These are phyloP conservation scores for Groenewaldozyma auringiensis DNA, from an alignment of 1,139 yeast genomes.

Conservation along the genomic window DNA sequence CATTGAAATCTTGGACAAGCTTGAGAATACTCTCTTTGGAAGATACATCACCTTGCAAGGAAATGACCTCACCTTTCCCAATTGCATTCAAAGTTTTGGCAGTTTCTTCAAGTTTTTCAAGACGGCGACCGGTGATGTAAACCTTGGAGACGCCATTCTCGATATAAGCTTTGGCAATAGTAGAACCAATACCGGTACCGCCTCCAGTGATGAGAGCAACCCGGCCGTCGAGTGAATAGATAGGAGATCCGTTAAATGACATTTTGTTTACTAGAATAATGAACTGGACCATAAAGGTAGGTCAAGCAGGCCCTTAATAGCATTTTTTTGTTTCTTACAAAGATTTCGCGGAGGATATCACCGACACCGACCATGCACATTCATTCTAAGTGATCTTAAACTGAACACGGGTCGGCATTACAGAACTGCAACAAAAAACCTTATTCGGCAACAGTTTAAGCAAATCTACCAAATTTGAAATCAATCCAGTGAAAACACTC, in stretches of 20 bases:
- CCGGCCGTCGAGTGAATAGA: constrained; percentile 13
- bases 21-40: constrained; percentile 12
- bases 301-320: not conserved
- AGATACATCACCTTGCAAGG: constrained; percentile 13
- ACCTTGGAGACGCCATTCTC: constrained; percentile 13
- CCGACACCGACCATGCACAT: not conserved
- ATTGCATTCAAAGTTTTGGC: constrained; percentile 11
- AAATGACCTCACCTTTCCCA: constrained; percentile 12
- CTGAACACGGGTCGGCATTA: no score
- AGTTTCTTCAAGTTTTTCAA: constrained; percentile 13
- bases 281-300: not conserved
- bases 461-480: not conserved
- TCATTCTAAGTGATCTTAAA: no score
- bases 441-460: not conserved
- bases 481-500: not conserved
- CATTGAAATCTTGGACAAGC: constrained; percentile 9
- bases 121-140: constrained; percentile 14
- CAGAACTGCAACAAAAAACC: no score
- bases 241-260: constrained; percentile 10
- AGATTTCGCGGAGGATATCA: not conserved
- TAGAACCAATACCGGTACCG: constrained; percentile 15
- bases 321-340: no score
- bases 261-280: no score
- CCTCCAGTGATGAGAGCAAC: constrained; percentile 16
- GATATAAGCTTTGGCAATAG: constrained; percentile 12